Evolutionary conservation across 176 grass and related monocot species (phyloP).

Genomic region (Aegilops speltoides): DNA sequence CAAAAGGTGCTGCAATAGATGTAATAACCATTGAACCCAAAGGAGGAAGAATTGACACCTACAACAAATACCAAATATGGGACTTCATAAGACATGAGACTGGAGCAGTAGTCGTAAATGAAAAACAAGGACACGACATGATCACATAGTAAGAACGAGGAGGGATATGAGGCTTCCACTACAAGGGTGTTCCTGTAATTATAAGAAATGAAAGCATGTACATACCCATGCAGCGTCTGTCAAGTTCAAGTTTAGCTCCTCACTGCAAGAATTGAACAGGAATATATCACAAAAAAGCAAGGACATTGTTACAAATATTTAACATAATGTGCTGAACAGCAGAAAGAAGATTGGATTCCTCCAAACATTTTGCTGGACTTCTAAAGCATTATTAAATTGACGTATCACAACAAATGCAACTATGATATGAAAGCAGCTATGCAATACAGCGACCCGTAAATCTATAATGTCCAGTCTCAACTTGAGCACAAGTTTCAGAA

Average conservation of each 20-base stretch:
- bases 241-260: slow-evolving; percentile 93
- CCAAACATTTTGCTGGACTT: slow-evolving; percentile 3
- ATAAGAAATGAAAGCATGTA: slow-evolving; percentile 28
- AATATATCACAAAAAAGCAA: neutral
- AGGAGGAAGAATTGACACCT: slow-evolving; percentile 96
- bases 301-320: neutral
- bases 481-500: neutral
- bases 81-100: slow-evolving; percentile 19
- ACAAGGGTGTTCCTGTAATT: slow-evolving; percentile 12
- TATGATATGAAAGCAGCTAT: neutral
- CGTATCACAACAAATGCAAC: neutral
- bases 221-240: slow-evolving; percentile 96
- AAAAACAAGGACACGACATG: neutral
- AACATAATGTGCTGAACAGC: neutral
- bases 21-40: slow-evolving; percentile 92
- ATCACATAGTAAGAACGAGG: neutral
- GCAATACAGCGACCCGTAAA: neutral
- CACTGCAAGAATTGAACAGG: slow-evolving; percentile 50
- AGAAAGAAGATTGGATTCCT: neutral
- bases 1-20: slow-evolving; percentile 88
- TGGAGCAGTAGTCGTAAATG: neutral
- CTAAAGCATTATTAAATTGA: neutral
- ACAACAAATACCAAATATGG: slow-evolving; percentile 38
- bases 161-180: neutral
- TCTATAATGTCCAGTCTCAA: neutral